Conservation (phyloP, 2,329 filamentous ascomycete genomes). For the Byssothecium circinans region DNA sequence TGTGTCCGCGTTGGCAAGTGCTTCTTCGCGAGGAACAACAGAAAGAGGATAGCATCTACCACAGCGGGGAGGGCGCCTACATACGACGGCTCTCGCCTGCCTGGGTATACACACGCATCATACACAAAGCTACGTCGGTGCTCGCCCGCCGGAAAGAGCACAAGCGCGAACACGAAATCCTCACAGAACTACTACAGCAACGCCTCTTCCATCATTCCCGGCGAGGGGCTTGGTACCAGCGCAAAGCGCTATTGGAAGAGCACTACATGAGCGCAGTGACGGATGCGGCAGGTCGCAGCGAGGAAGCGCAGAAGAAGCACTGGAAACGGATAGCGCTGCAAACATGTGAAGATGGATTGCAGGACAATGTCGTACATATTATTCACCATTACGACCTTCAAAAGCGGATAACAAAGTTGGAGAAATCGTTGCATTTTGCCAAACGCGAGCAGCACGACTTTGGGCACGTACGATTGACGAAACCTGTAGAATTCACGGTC, state of each 20-base stretch:
- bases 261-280: conserved; percentile 74
- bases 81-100: conserved; percentile 85
- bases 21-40: conserved; percentile 72
- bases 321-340: conserved; percentile 76
- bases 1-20: conserved; percentile 79
- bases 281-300: conserved; percentile 27
- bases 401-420: conserved; percentile 88
- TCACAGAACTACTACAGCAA: conserved; percentile 76
- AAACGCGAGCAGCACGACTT: conserved; percentile 92
- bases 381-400: conserved; percentile 95
- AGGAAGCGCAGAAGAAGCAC: conserved; percentile 71
- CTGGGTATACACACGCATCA: conserved; percentile 89
- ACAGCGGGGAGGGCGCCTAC: conserved; percentile 84
- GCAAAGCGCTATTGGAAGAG: conserved; percentile 90
- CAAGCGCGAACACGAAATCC: conserved; percentile 70
- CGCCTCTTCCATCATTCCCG: conserved; percentile 81
- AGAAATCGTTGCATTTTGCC: conserved; percentile 78
- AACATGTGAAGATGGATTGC: conserved; percentile 84
- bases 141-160: conserved; percentile 83
- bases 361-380: conserved; percentile 85
- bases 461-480: conserved; percentile 75
- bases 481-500: conserved; percentile 73
- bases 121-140: conserved; percentile 82
- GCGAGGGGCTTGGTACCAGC: conserved; percentile 91
- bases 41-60: conserved; percentile 77